Evolutionary conservation across 1,284 basidiomycete species (phyloP).

Genomic region (Baeospora myosura): DNA sequence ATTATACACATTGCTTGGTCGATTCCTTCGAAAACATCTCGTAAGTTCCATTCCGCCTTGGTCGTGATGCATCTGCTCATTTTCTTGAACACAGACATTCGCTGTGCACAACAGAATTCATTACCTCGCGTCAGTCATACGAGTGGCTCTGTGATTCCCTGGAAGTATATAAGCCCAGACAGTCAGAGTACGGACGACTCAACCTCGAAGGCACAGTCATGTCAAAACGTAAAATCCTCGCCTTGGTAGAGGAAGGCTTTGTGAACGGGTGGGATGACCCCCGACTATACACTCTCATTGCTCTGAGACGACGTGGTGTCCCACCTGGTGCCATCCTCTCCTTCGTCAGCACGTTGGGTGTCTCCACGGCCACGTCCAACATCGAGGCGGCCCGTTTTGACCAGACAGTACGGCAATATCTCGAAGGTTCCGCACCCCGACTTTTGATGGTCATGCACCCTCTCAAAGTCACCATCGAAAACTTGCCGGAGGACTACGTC

Average conservation of each 20-base stretch:
- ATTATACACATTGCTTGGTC: slow-evolving; percentile 97
- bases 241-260: slow-evolving; percentile 79
- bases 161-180: slow-evolving; percentile 95
- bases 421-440: slow-evolving; percentile 85
- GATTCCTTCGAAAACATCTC: slow-evolving; percentile 99
- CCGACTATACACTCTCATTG: slow-evolving; percentile 95
- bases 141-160: slow-evolving; percentile 99
- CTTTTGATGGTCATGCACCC: slow-evolving; percentile 92
- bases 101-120: slow-evolving; percentile 94
- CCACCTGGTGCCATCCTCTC: slow-evolving; percentile 92
- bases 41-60: slow-evolving; percentile 43
- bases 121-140: slow-evolving; percentile 94
- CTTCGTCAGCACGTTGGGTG: slow-evolving; percentile 90
- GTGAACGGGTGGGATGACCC: slow-evolving; percentile 98
- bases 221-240: slow-evolving; percentile 94
- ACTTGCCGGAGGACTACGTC: slow-evolving; percentile 83
- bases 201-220: slow-evolving; percentile 93
- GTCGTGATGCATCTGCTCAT: background rate
- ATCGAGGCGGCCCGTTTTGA: slow-evolving; percentile 91
- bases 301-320: slow-evolving; percentile 88
- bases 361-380: slow-evolving; percentile 81
- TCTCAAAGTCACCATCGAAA: slow-evolving; percentile 87
- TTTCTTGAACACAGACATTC: slow-evolving; percentile 66
- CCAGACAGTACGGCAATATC: slow-evolving; percentile 80
- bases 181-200: slow-evolving; percentile 94